Evolutionary conservation across 2,329 filamentous ascomycete species (phyloP), one percentile per base, ranked within the genome.

Genomic region (Cytospora schulzeri): DNA sequence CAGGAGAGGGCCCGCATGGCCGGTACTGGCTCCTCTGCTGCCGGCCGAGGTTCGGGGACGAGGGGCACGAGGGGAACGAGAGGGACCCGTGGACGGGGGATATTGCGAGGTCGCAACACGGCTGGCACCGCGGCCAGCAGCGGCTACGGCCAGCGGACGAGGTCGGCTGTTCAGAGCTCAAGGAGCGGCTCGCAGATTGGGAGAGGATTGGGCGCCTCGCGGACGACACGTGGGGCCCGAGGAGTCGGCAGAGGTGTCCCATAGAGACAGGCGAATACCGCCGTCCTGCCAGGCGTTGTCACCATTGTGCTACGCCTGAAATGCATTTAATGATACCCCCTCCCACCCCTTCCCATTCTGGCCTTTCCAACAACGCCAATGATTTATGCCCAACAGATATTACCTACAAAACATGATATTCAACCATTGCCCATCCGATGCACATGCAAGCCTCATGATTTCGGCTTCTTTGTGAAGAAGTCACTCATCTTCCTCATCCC

Each of bases 401-500:
- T 22, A 7, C 17, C 17, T 35, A 35, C 33, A 35, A 35, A 35
- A 31, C 33, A 14, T 35, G 33, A 19, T 31, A 54, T 15, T n/a
- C 7, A 26, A 31, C 33, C 55, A 67, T n/a, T n/a, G n/a, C n/a
- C n/a, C n/a, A 55, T 50, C 56, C 57, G 51, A 35, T 65, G 51
- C 57, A 67, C 53, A 26, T 52, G 28, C 41, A n/a, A 51, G 24
- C 53, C 19, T 54, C 22, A 66, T 26, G 70, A 67, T 33, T 65
- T 67, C 1, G 65, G 73, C 68, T 85, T 85, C 78, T 94, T 96
- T 66, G 87, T 87, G 76, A 99, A 99, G 78, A 99, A 99, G 67
- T 89, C 86, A 74, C 91, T 97, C 85, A 99, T 85, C 81, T 98
- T 99, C 84, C 91, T 95, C 95, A 99, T 99, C 1, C 95, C 95